phyloP scores from a whole-genome alignment of 2,329 filamentous ascomycete genomes.

The Neurospora crassa region DNA sequence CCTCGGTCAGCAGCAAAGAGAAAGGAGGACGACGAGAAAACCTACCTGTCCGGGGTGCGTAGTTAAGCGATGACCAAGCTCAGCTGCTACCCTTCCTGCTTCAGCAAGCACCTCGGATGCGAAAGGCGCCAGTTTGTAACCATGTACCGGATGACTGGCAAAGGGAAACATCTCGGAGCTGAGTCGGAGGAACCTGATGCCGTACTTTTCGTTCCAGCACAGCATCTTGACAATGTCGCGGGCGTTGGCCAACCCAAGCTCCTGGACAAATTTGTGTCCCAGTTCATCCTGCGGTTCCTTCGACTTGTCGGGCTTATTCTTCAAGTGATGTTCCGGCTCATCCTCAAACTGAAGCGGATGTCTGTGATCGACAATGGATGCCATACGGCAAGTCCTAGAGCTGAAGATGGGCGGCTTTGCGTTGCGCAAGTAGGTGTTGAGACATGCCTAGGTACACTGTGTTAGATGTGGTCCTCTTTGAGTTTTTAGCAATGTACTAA shows the following conservation, averaged over 20 bases:
- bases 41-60: slow-evolving; percentile 74
- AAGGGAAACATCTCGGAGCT: slow-evolving; percentile 98
- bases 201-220: slow-evolving; percentile 83
- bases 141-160: slow-evolving; percentile 78
- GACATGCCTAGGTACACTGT: slow-evolving; percentile 51
- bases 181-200: slow-evolving; percentile 84
- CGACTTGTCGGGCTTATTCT: slow-evolving; percentile 73
- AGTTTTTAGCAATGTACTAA: slow-evolving; percentile 32
- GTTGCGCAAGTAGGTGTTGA: slow-evolving; percentile 83
- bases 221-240: slow-evolving; percentile 78
- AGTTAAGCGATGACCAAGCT: slow-evolving; percentile 75
- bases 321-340: slow-evolving; percentile 70
- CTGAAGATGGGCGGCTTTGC: slow-evolving; percentile 80
- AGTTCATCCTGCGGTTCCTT: slow-evolving; percentile 55
- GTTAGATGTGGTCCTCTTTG: not conserved
- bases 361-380: slow-evolving; percentile 81
- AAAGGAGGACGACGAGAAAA: not conserved
- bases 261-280: slow-evolving; percentile 66
- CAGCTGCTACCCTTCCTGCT: slow-evolving; percentile 64
- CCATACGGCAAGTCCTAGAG: slow-evolving; percentile 83
- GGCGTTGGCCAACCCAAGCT: slow-evolving; percentile 71
- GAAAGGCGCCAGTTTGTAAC: slow-evolving; percentile 77
- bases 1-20: slow-evolving; percentile 4
- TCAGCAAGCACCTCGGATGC: slow-evolving; percentile 68
- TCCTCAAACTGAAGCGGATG: slow-evolving; percentile 69